These are phyloP conservation scores for Thalassiosira sp. DNA, from an alignment of 352 stramenopile genomes.

Conservation along the genomic window DNA sequence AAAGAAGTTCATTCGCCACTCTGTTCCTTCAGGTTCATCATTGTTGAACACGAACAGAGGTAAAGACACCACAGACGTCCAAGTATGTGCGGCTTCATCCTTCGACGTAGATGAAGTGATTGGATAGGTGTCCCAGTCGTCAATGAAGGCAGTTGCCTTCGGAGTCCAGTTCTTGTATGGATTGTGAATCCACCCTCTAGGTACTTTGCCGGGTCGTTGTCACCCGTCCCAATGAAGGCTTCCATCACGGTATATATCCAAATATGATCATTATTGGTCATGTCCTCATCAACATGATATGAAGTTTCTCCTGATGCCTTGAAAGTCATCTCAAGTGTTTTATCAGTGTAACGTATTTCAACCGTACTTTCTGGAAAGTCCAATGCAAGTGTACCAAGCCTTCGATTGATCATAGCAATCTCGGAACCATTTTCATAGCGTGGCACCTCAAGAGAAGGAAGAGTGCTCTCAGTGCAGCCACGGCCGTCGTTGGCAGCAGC, in stretches of 20 bases:
- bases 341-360: constrained; percentile 3
- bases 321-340: neutral
- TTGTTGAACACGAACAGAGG: constrained; percentile 1
- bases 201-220: neutral
- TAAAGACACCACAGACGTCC: neutral
- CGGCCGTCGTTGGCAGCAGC: too few species aligned
- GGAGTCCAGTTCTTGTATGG: neutral
- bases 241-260: constrained; percentile 10
- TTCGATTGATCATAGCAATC: neutral
- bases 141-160: constrained; percentile 4
- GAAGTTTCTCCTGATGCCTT: neutral
- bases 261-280: constrained; percentile 3
- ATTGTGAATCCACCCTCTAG: constrained; percentile 10
- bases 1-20: constrained; percentile 8
- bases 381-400: neutral
- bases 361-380: constrained; percentile 1
- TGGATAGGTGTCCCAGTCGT: constrained; percentile 3
- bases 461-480: neutral
- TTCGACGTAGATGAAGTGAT: neutral
- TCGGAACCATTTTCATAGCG: neutral
- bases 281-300: neutral
- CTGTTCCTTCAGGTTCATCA: neutral
- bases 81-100: neutral
- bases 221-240: constrained; percentile 3
- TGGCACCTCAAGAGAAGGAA: neutral